A percentile compares a stretch with the other conserved stretches of the same genome.
phyloP scores from a whole-genome alignment of 306 rosid genomes.

The Trichosanthes truncata region DNA sequence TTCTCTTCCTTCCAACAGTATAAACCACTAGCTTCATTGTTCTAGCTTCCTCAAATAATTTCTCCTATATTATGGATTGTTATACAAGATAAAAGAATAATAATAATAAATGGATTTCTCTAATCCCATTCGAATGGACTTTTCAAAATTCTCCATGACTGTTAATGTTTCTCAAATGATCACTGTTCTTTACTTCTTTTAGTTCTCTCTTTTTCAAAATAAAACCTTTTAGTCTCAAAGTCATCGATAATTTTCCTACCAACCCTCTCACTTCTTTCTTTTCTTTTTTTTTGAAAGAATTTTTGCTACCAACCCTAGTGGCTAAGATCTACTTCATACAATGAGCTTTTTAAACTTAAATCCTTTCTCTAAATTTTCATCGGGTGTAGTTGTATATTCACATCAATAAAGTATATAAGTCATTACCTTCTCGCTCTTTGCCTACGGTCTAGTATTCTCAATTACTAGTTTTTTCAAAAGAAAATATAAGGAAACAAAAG shows the following conservation, averaged over 20 bases:
- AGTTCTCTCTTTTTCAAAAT: neutral
- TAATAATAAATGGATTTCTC: neutral
- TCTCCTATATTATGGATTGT: neutral
- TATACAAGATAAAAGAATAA: neutral
- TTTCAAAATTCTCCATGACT: neutral
- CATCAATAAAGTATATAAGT: neutral
- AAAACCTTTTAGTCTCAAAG: neutral
- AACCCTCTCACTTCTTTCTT: neutral
- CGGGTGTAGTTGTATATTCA: neutral
- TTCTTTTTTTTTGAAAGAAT: neutral
- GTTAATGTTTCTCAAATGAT: neutral
- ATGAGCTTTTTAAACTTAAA: neutral
- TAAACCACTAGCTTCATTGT: neutral
- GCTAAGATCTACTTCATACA: neutral
- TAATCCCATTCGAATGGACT: neutral
- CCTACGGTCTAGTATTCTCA: neutral
- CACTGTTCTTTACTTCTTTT: neutral
- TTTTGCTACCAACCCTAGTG: neutral
- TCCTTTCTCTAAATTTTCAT: neutral
- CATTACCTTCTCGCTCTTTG: neutral
- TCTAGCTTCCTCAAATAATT: too few species aligned
- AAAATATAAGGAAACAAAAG: neutral
- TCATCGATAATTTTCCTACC: neutral
- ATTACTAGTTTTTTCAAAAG: neutral
- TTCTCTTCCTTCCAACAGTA: neutral